These are phyloP conservation scores for Hordeum marinum DNA, from an alignment of 176 grass and related monocot genomes.

Conservation along the genomic window DNA sequence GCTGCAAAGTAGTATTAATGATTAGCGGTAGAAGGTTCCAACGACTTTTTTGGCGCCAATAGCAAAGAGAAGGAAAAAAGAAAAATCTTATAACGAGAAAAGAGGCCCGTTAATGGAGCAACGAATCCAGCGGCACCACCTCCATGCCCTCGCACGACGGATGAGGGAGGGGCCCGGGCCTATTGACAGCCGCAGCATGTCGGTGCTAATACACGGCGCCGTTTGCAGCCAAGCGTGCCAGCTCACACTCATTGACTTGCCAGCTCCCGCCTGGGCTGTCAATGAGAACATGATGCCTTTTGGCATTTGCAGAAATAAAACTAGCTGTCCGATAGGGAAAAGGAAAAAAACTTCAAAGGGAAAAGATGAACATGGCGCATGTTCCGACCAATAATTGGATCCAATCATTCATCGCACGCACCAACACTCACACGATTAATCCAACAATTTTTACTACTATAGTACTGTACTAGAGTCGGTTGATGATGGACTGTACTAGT, in stretches of 20 bases:
- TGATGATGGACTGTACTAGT: neutral
- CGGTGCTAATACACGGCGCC: neutral
- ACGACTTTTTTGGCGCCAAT: neutral
- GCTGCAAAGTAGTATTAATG: too few relatives aligned
- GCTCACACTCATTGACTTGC: conserved; percentile 14
- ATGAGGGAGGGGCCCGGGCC: neutral
- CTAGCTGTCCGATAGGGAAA: neutral
- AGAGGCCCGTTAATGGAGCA: neutral
- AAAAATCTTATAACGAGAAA: neutral
- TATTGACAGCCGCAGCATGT: conserved; percentile 4
- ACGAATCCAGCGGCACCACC: neutral
- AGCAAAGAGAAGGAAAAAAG: neutral
- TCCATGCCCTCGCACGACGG: neutral
- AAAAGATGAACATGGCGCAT: conserved; percentile 4
- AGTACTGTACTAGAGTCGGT: neutral
- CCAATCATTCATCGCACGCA: conserved; percentile 7
- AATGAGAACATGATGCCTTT: neutral
- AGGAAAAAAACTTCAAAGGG: neutral
- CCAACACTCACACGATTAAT: neutral
- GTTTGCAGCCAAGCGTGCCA: neutral
- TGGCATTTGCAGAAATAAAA: neutral
- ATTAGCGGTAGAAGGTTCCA: neutral
- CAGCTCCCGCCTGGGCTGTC: neutral
- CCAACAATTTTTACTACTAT: neutral
- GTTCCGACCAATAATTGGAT: neutral